Percentiles rank a stretch among this genome's conserved stretches.
Evolutionary conservation across 805 yeast genomes (phyloP).

Genomic region (Metschnikowia amazonensis): DNA sequence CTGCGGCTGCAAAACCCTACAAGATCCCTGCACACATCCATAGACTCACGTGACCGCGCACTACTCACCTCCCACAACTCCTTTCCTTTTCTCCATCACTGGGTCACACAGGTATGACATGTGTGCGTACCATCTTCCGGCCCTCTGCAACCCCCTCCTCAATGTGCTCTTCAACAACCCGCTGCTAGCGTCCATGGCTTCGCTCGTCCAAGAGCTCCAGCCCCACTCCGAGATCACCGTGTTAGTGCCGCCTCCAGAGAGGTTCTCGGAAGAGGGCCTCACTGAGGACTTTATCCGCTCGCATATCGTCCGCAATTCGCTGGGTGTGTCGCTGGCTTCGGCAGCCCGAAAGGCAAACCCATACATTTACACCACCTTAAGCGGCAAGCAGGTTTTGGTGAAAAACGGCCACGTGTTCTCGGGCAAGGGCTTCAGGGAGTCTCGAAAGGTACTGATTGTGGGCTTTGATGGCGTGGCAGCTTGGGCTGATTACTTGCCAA

Average conservation of each 20-base stretch:
- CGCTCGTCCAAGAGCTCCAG: conserved; percentile 45
- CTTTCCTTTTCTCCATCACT: not conserved
- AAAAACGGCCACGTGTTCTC: conserved; percentile 54
- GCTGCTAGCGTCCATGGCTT: conserved; percentile 29
- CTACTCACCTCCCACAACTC: not conserved
- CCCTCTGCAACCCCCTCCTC: conserved; percentile 57
- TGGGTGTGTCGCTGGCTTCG: conserved; percentile 19
- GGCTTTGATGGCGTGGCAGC: conserved; percentile 47
- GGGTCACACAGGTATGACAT: not conserved
- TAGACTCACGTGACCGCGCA: not conserved
- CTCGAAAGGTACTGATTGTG: conserved; percentile 42
- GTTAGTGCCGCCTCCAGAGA: conserved; percentile 57
- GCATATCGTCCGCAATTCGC: conserved; percentile 48
- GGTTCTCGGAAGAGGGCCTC: conserved; percentile 47
- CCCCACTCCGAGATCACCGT: conserved; percentile 52
- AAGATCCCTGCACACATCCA: not conserved
- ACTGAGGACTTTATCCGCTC: conserved; percentile 58
- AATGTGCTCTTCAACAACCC: conserved; percentile 68
- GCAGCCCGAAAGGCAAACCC: conserved; percentile 32
- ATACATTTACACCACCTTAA: conserved; percentile 50
- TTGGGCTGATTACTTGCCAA: conserved; percentile 56
- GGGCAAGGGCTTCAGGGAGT: conserved; percentile 53
- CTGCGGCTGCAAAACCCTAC: too few relatives aligned
- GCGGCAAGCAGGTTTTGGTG: conserved; percentile 52
- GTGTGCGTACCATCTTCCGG: conserved; percentile 41